Evolutionary conservation across 2,329 filamentous ascomycete species (phyloP), one percentile per base, ranked within the genome.

Genomic region (Trematosphaeria pertusa): DNA sequence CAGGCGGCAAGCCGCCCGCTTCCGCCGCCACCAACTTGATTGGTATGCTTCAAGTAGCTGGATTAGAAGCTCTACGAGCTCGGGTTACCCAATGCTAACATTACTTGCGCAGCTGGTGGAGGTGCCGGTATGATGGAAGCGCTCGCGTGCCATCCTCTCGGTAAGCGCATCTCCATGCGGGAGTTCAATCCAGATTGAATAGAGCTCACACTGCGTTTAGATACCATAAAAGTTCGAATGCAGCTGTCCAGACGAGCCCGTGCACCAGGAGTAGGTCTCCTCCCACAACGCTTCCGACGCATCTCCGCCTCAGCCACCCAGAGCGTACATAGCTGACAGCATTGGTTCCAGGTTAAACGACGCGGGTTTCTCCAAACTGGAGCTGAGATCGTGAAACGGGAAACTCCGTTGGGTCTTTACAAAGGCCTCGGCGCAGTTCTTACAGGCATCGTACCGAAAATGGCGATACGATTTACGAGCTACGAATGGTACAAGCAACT

Each of bases 71-170:
- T 42, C 21, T 17, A 14, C 14, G 17, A 19, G 12, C 20, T 18
- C 30, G 18, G 19, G 24, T 34, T 30, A 43, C 28, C 46, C 38
- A 32, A 34, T 41, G 33, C 54, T 67, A 40, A 64, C 52, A 34
- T 41, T 31, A 18, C 12, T 37, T n/a, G 31, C 30, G 62, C 62
- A 96, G 94, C 94, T 72, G 94, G 94, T 71, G 94, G 94, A 71
- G 91, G 91, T 75, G 94, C 94, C 62, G 94, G 94, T 69, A 97
- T 97, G 93, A 97, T 97, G 92, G 94, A 99, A 77, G 94, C 94
- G 37, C 86, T 99, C 54, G 91, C 80, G 43, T 99, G 94, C 75
- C 94, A 99, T 80, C 94, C 94, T 53, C 83, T 97, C 48, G 89
- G 89, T 93, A 81, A 64, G 81, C 62, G 12, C 19, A 40, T 41